Conservation (phyloP, 2,329 filamentous ascomycete species). For the Stenocarpella maydis region DNA sequence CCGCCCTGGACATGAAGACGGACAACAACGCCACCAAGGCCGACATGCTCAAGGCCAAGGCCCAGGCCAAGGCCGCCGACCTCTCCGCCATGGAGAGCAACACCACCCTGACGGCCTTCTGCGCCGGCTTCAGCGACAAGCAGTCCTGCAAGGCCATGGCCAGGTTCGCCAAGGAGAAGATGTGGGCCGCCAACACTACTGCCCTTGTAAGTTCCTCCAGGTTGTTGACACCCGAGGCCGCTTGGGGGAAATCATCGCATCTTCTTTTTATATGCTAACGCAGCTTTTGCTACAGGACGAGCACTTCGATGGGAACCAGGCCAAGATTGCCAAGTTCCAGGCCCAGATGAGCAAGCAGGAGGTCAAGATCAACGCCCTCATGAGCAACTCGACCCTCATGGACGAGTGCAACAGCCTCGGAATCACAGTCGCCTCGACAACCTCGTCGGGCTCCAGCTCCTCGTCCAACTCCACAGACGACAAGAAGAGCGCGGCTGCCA, state of each 20-base stretch:
- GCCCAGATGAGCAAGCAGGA: conserved; percentile 41
- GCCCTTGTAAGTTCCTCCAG: conserved; percentile 38
- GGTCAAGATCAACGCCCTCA: conserved; percentile 43
- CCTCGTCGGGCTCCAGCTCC: not conserved
- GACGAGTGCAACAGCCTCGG: conserved; percentile 35
- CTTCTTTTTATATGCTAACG: no score
- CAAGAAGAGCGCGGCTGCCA: conserved; percentile 24
- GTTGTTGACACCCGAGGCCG: not conserved
- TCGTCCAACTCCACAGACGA: not conserved
- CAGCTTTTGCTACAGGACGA: conserved; percentile 31
- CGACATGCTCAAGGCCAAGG: conserved; percentile 40
- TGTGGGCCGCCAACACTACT: conserved; percentile 43
- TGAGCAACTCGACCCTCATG: conserved; percentile 47
- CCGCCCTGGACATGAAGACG: conserved; percentile 37
- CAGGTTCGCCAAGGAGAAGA: conserved; percentile 37
- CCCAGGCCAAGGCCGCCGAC: conserved; percentile 35
- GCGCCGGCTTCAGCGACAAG: conserved; percentile 37
- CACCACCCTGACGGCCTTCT: conserved; percentile 40
- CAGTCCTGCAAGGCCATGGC: conserved; percentile 36
- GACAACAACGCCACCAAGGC: conserved; percentile 44
- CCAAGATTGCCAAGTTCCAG: conserved; percentile 46
- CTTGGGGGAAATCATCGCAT: not conserved
- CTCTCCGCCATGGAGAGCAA: conserved; percentile 40
- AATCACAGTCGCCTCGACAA: conserved; percentile 22
- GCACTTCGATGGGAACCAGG: conserved; percentile 47